phyloP scores from a whole-genome alignment of 2,329 filamentous ascomycete genomes.

The Nothophoma quercina region DNA sequence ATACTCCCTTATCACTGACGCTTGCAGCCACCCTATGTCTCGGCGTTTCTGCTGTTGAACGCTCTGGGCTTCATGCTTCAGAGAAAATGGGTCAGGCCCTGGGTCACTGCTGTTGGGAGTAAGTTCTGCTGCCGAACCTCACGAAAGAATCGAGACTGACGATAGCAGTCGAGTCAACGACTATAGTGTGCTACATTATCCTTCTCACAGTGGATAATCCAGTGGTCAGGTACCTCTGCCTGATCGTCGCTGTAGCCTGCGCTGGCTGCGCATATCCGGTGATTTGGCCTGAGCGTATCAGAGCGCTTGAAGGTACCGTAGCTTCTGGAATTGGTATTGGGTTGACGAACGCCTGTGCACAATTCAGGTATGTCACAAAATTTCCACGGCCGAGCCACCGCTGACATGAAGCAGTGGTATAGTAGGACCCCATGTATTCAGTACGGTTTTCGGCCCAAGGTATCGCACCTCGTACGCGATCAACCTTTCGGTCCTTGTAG shows the following conservation, averaged over 20 bases:
- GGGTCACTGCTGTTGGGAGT: conserved; percentile 27
- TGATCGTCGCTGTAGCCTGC: conserved; percentile 28
- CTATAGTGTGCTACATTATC: conserved; percentile 29
- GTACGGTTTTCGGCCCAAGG: conserved; percentile 28
- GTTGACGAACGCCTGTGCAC: conserved; percentile 29
- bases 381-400: neutral
- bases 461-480: conserved; percentile 28
- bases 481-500: conserved; percentile 27
- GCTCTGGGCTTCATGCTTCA: conserved; percentile 27
- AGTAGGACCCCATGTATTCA: conserved; percentile 30
- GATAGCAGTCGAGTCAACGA: conserved; percentile 21
- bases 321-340: conserved; percentile 31
- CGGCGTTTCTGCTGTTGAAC: conserved; percentile 28
- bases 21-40: conserved; percentile 26
- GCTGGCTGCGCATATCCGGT: conserved; percentile 30
- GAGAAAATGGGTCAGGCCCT: conserved; percentile 29
- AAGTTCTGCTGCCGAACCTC: neutral
- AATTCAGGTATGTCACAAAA: conserved; percentile 21
- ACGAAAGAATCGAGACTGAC: neutral
- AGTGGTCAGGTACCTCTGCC: conserved; percentile 25
- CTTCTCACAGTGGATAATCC: conserved; percentile 26
- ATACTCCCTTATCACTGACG: neutral
- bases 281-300: conserved; percentile 30
- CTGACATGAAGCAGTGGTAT: conserved; percentile 21
- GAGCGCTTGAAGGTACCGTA: conserved; percentile 28